These are phyloP conservation scores for Pseudozyma sp. DNA, from an alignment of 1,284 basidiomycete genomes.

Conservation along the genomic window DNA sequence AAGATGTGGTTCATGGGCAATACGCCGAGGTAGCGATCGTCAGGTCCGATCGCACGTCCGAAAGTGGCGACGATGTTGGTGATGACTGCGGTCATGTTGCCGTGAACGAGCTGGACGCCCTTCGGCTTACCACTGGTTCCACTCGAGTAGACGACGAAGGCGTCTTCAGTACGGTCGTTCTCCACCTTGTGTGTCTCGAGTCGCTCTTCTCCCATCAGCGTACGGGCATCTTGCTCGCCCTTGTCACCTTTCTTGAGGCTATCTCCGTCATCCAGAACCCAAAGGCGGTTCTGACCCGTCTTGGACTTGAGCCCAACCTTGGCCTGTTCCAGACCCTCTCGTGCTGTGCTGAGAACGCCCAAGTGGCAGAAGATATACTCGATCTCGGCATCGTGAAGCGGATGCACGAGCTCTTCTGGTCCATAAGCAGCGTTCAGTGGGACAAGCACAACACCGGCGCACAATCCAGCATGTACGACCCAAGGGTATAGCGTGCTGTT, in stretches of 20 bases:
- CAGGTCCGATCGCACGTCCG: slow-evolving; percentile 41
- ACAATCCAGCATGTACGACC: slow-evolving; percentile 55
- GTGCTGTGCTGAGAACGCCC: slow-evolving; percentile 41
- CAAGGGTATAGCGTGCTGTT: slow-evolving; percentile 61
- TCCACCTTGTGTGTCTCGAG: slow-evolving; percentile 50
- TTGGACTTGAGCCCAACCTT: slow-evolving; percentile 29
- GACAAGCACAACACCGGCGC: slow-evolving; percentile 52
- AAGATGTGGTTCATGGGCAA: slow-evolving; percentile 65
- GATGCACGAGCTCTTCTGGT: slow-evolving; percentile 63
- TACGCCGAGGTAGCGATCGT: slow-evolving; percentile 51
- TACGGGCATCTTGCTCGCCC: slow-evolving; percentile 54
- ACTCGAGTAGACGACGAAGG: slow-evolving; percentile 62
- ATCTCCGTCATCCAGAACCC: slow-evolving; percentile 65
- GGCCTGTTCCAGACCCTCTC: slow-evolving; percentile 50
- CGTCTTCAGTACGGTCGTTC: slow-evolving; percentile 46
- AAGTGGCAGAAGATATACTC: slow-evolving; percentile 59
- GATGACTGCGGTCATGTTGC: slow-evolving; percentile 57
- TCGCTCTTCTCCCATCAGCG: slow-evolving; percentile 31
- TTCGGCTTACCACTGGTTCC: slow-evolving; percentile 67
- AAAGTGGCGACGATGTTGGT: slow-evolving; percentile 39
- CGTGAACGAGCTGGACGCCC: slow-evolving; percentile 64
- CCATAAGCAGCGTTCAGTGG: slow-evolving; percentile 63
- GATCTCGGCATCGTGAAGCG: slow-evolving; percentile 55
- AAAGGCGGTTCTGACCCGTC: slow-evolving; percentile 54
- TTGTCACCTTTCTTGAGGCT: slow-evolving; percentile 43